phyloP scores from a whole-genome alignment of 352 stramenopile genomes.

The Pythium monospermum region DNA sequence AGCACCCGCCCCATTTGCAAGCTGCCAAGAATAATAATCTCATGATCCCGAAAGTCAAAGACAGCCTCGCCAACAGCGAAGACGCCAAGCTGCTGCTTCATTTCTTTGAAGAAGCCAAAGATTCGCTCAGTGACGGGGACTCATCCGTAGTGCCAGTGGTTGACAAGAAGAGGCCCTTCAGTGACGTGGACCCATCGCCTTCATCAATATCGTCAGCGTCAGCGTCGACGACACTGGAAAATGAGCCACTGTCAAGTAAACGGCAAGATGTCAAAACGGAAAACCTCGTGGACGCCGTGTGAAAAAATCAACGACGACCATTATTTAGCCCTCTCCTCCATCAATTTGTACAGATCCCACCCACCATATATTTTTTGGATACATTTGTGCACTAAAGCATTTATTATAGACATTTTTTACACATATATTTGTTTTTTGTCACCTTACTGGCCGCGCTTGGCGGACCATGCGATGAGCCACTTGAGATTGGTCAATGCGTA shows the following conservation, averaged over 20 bases:
- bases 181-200: constrained; percentile 24
- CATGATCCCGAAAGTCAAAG: constrained; percentile 15
- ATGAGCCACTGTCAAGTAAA: constrained; percentile 40
- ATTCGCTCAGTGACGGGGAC: constrained; percentile 25
- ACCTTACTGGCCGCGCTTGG: too few relatives aligned
- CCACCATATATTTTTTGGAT: too few relatives aligned
- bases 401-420: too few relatives aligned
- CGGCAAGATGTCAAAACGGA: constrained; percentile 38
- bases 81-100: constrained; percentile 72
- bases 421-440: too few relatives aligned
- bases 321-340: neutral
- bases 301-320: neutral
- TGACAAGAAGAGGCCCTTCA: constrained; percentile 61
- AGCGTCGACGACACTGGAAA: too few relatives aligned
- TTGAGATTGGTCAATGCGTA: constrained; percentile 44
- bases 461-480: constrained; percentile 75
- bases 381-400: too few relatives aligned
- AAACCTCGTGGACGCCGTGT: constrained; percentile 27
- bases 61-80: constrained; percentile 38
- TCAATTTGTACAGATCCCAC: too few relatives aligned
- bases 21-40: constrained; percentile 24
- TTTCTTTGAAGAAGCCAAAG: constrained; percentile 65
- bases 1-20: constrained; percentile 20
- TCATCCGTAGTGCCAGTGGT: constrained; percentile 20
- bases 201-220: constrained; percentile 5